phyloP scores from a whole-genome alignment of 495 filamentous ascomycete species.

The Hypomontagnella monticulosa region DNA sequence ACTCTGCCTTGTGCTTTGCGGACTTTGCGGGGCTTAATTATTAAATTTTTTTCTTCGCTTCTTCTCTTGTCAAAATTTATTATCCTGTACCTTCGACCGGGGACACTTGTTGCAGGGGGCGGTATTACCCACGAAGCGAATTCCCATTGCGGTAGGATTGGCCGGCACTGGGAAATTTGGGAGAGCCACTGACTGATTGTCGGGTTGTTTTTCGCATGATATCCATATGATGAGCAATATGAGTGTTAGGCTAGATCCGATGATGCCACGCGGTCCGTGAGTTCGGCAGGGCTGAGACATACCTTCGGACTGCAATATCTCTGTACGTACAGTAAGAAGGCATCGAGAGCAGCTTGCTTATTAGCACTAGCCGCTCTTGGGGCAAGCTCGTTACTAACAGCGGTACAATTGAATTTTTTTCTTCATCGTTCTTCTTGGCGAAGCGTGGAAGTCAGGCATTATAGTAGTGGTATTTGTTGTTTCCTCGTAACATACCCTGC shows the following conservation, averaged over 20 bases:
- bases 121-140: constrained; percentile 20
- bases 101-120: constrained; percentile 18
- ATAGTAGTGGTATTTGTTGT: constrained; percentile 9
- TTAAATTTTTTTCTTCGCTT: not conserved
- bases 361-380: constrained; percentile 1
- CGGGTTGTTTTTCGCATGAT: constrained; percentile 39
- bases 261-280: constrained; percentile 21
- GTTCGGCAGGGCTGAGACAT: constrained; percentile 46
- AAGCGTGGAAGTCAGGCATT: constrained; percentile 22
- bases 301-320: constrained; percentile 4
- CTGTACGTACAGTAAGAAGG: constrained; percentile 1
- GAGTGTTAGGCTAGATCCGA: constrained; percentile 25
- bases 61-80: constrained; percentile 2
- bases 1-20: constrained; percentile 7
- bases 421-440: constrained; percentile 14
- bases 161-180: constrained; percentile 36
- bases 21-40: constrained; percentile 9
- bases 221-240: constrained; percentile 42
- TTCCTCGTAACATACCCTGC: not conserved
- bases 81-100: constrained; percentile 20
- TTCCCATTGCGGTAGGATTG: constrained; percentile 27
- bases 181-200: constrained; percentile 22
- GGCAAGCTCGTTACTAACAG: not conserved
- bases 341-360: constrained; percentile 19
- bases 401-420: not conserved